Base-by-base conservation (phyloP, 1,284 basidiomycete genomes). In the Porogramme epimiltina region DNA sequence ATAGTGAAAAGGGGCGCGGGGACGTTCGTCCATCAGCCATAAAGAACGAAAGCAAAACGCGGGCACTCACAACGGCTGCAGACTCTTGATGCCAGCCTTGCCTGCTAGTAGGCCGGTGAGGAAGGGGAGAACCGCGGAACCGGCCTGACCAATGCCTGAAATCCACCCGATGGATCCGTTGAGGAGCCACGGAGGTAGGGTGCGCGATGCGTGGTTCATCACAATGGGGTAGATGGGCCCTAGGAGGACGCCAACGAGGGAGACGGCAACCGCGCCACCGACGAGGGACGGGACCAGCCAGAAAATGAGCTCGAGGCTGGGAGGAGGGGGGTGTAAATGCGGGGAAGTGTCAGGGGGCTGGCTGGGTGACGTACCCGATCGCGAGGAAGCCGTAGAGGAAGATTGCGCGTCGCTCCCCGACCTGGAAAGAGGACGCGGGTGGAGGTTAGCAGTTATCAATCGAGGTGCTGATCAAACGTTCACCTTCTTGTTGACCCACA, bases 201-300 rank as follows among this genome's bases (percentile, higher is more conserved):
- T 68, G 18, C 75, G 72, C 18, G 70, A 66, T 2, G 78, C 66
- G 44, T 80, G 74, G 50, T 77, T 78, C 70, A 84, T 78, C 24
- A 74, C 69, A 49, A 82, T 77, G 0, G 81, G 80, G 56, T 80
- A 84, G 62, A 82, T 75, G 1, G 82, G 83, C 0, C 71, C 70
- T 11, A 72, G 62, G 20, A 84, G 60, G 20, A 84, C 51, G 20
- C 82, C 85, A 45, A 85, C 73, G 31, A 85, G 63, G 1, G 79
- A 75, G 24, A 85, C 76, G 2, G 79, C 73, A 10, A 84, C 67
- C 2, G 80, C 83, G 26, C 73, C 74, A 24, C 74, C 77, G 26
- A 83, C 71, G 41, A 85, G 67, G 3, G 75, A 80, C 0, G 81
- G 82, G 0, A 82, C 79, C n/a, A 84, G 70, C 84, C 84, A 85